Conservation (phyloP, 2,329 filamentous ascomycete species). For the Calonectria pseudoturangicola region DNA sequence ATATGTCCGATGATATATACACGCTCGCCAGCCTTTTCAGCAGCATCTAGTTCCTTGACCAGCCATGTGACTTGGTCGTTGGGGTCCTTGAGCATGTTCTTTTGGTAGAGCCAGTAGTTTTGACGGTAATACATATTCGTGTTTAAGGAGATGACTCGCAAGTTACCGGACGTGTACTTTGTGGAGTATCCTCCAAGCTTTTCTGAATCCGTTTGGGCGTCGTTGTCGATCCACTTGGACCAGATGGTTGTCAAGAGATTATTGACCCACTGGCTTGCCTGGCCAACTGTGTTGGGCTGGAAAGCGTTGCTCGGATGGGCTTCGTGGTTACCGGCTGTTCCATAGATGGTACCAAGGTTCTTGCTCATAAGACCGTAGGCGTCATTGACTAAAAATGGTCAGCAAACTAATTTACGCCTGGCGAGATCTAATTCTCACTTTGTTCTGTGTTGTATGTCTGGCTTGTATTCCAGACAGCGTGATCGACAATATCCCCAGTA, state of each 20-base stretch:
- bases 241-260: constrained; percentile 67
- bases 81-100: constrained; percentile 70
- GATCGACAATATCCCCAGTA: constrained; percentile 76
- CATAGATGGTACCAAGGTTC: constrained; percentile 67
- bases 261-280: constrained; percentile 72
- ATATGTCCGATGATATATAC: constrained; percentile 77
- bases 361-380: constrained; percentile 68
- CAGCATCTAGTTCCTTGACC: constrained; percentile 70
- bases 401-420: neutral
- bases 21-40: constrained; percentile 70
- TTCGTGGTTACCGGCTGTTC: constrained; percentile 75
- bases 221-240: constrained; percentile 66
- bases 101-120: constrained; percentile 74
- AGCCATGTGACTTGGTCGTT: constrained; percentile 73
- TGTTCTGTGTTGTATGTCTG: constrained; percentile 56
- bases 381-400: constrained; percentile 59
- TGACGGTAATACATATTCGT: constrained; percentile 76
- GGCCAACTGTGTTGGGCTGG: constrained; percentile 62
- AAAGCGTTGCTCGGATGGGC: constrained; percentile 71
- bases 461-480: constrained; percentile 69
- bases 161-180: constrained; percentile 65
- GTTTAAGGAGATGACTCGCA: constrained; percentile 76
- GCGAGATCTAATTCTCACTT: constrained; percentile 50
- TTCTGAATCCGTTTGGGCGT: constrained; percentile 56
- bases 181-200: constrained; percentile 71